Conservation (phyloP, 164 flowering plant genomes). For the Sedum album region DNA sequence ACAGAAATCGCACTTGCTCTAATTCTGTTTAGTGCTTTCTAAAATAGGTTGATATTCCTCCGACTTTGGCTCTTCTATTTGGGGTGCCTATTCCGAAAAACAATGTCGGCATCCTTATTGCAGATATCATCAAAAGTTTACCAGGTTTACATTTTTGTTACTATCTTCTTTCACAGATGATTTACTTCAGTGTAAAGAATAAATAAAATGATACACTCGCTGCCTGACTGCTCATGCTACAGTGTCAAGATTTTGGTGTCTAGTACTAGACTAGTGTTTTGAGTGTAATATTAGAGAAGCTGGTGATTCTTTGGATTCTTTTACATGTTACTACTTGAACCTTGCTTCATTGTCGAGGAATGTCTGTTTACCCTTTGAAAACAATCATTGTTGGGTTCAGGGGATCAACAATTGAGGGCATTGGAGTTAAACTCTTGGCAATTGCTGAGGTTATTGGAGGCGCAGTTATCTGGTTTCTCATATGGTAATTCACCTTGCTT, state of each 20-base stretch:
- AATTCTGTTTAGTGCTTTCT: conserved; percentile 13
- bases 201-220: not conserved
- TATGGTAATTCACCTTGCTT: conserved; percentile 30
- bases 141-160: conserved; percentile 53
- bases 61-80: conserved; percentile 84
- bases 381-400: conserved; percentile 26
- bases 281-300: not conserved
- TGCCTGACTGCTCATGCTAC: not conserved
- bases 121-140: conserved; percentile 34
- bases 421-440: conserved; percentile 90
- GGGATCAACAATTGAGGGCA: conserved; percentile 52
- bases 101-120: conserved; percentile 64
- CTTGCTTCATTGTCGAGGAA: too few relatives aligned
- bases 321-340: not conserved
- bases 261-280: not conserved
- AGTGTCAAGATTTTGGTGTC: not conserved
- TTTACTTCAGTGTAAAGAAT: not conserved
- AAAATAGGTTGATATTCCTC: conserved; percentile 73
- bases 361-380: not conserved
- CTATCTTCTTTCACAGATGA: conserved; percentile 8
- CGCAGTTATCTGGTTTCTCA: conserved; percentile 48
- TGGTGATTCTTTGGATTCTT: not conserved
- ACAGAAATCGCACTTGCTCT: conserved; percentile 1
- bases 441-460: conserved; percentile 59
- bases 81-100: conserved; percentile 94